A percentile compares a stretch with the other conserved stretches of the same genome.
Conservation (phyloP, 2,329 filamentous ascomycete genomes). For the Tolypocladium amazonense region DNA sequence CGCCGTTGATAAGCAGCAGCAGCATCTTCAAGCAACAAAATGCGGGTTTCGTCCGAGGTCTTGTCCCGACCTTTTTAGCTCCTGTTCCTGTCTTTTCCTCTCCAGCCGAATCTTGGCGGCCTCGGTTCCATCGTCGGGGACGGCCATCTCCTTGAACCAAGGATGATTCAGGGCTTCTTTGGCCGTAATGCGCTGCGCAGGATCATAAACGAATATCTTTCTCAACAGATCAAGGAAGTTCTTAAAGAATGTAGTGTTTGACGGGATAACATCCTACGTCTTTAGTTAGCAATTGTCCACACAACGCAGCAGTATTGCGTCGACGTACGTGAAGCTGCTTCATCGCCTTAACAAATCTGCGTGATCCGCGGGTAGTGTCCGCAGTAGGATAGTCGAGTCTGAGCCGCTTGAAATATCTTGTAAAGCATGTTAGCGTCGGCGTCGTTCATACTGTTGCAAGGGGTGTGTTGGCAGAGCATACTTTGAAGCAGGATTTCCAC, state of each 20-base stretch:
- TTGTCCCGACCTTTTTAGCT: constrained; percentile 29
- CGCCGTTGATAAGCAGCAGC: constrained; percentile 4
- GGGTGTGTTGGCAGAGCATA: constrained; percentile 23
- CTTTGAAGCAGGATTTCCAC: constrained; percentile 54
- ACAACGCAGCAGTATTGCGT: not conserved
- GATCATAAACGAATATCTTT: constrained; percentile 61
- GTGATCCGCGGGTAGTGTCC: constrained; percentile 54
- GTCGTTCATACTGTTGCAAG: not conserved
- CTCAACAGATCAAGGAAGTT: constrained; percentile 54
- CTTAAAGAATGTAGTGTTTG: constrained; percentile 45
- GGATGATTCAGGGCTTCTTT: constrained; percentile 55
- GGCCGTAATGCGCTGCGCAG: constrained; percentile 53
- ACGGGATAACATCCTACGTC: constrained; percentile 52
- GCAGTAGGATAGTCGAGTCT: constrained; percentile 54
- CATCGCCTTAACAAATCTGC: constrained; percentile 62
- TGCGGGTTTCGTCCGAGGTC: constrained; percentile 15
- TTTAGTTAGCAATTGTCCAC: constrained; percentile 31
- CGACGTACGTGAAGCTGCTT: constrained; percentile 50
- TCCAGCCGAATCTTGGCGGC: constrained; percentile 52
- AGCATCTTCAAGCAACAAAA: constrained; percentile 14
- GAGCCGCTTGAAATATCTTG: constrained; percentile 55
- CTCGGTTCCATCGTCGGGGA: constrained; percentile 57
- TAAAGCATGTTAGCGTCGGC: not conserved
- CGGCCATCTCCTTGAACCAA: constrained; percentile 55
- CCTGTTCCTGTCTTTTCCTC: constrained; percentile 32